phyloP scores from a whole-genome alignment of 768 basidiomycete species.

The Naganishia randhawae region DNA sequence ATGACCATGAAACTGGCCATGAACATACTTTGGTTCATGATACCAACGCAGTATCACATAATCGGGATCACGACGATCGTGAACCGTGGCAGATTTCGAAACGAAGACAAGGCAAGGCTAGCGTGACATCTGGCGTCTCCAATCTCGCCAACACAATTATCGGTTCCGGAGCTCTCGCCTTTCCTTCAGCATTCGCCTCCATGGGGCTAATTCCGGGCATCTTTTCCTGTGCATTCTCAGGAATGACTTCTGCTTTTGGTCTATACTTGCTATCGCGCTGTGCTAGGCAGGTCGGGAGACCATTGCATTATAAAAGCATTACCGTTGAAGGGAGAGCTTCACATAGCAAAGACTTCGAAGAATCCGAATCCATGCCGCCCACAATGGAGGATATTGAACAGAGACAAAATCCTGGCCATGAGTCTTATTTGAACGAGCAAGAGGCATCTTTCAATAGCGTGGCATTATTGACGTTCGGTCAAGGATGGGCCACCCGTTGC shows the following conservation, averaged over 20 bases:
- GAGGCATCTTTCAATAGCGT: conserved; percentile 49
- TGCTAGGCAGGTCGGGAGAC: conserved; percentile 61
- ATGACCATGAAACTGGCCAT: background rate
- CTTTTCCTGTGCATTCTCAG: conserved; percentile 79
- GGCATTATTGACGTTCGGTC: conserved; percentile 77
- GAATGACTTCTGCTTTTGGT: conserved; percentile 71
- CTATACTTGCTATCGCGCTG: conserved; percentile 82
- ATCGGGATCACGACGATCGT: conserved; percentile 6
- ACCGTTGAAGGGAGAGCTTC: conserved; percentile 10
- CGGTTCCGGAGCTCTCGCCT: conserved; percentile 65
- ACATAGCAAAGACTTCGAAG: background rate
- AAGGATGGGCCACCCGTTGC: conserved; percentile 50
- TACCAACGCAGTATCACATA: no score
- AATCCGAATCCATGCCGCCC: background rate
- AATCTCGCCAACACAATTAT: conserved; percentile 79
- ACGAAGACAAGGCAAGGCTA: conserved; percentile 21
- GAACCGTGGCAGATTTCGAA: conserved; percentile 16
- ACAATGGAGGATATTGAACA: conserved; percentile 1
- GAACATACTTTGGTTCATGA: background rate
- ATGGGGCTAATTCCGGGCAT: conserved; percentile 86
- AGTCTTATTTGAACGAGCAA: conserved; percentile 6
- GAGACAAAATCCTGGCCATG: background rate
- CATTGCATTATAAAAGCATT: conserved; percentile 19
- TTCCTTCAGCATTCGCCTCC: conserved; percentile 63
- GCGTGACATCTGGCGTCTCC: conserved; percentile 5